These are phyloP conservation scores for Nasturtium officinale DNA, from an alignment of 345 rosid species.

Conservation along the genomic window DNA sequence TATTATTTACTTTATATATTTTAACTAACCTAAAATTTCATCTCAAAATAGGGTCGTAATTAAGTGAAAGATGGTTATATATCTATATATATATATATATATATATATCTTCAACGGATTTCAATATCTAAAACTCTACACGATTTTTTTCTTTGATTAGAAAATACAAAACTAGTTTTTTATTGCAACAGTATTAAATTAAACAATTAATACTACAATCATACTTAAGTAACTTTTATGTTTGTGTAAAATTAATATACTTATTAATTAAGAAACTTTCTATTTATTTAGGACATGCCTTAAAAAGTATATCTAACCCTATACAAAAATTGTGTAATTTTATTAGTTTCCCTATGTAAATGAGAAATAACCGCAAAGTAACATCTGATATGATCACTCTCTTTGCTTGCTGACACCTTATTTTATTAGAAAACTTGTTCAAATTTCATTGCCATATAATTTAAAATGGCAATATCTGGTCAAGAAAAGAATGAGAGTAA, in stretches of 20 bases:
- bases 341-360: neutral
- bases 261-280: neutral
- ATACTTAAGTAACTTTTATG: too few relatives aligned
- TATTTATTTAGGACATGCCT: neutral
- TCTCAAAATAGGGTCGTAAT: too few relatives aligned
- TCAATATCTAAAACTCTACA: neutral
- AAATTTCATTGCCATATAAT: neutral
- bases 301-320: neutral
- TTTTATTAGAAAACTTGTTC: neutral
- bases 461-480: neutral
- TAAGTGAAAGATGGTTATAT: neutral
- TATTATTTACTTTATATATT: too few relatives aligned
- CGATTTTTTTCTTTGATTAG: neutral
- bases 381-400: too few relatives aligned
- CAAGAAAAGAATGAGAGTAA: neutral
- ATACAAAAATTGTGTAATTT: neutral
- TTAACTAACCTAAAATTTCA: too few relatives aligned
- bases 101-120: too few relatives aligned
- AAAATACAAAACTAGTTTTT: too few relatives aligned
- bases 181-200: too few relatives aligned
- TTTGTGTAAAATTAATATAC: neutral
- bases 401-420: neutral
- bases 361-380: neutral
- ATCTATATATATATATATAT: too few relatives aligned
- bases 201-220: neutral